Percentiles rank a stretch among this genome's conserved stretches.
phyloP scores from a whole-genome alignment of 2,329 filamentous ascomycete species.

The Myriangium duriaei region DNA sequence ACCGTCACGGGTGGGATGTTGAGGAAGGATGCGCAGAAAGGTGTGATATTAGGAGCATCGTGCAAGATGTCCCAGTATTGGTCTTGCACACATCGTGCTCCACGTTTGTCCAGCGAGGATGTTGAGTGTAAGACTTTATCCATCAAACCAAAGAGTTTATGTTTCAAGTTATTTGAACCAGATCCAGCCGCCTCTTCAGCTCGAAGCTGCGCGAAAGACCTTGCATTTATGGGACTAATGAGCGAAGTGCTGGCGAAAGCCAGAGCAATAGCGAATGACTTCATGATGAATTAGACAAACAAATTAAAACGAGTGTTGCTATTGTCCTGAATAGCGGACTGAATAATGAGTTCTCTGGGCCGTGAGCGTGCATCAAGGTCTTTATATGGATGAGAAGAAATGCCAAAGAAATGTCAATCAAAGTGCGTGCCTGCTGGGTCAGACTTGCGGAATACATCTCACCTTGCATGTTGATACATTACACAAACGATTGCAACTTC shows the following conservation, averaged over 20 bases:
- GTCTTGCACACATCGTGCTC: slow-evolving; percentile 15
- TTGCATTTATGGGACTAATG: slow-evolving; percentile 3
- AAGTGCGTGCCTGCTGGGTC: too few species aligned
- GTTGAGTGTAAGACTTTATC: slow-evolving; percentile 15
- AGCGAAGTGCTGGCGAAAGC: slow-evolving; percentile 13
- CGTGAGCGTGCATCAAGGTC: too few species aligned
- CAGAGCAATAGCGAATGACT: slow-evolving; percentile 10
- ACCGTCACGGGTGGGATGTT: slow-evolving; percentile 11
- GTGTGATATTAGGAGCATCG: slow-evolving; percentile 15
- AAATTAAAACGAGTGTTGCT: too few species aligned
- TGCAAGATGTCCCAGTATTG: slow-evolving; percentile 17
- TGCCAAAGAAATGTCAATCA: too few species aligned
- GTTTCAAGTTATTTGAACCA: slow-evolving; percentile 17
- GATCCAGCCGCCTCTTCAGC: slow-evolving; percentile 18
- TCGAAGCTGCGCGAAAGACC: slow-evolving; percentile 9
- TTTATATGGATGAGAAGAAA: too few species aligned
- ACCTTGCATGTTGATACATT: too few species aligned
- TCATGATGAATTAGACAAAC: slow-evolving; percentile 12
- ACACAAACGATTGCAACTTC: too few species aligned
- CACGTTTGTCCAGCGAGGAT: slow-evolving; percentile 13
- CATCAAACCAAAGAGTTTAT: slow-evolving; percentile 17
- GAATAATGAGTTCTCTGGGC: too few species aligned
- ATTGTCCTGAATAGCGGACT: too few species aligned
- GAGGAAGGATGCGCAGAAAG: slow-evolving; percentile 12
- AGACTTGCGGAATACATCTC: too few species aligned